Base-by-base conservation (phyloP, 2,329 filamentous ascomycete genomes). In the Neobulgaria alba region DNA sequence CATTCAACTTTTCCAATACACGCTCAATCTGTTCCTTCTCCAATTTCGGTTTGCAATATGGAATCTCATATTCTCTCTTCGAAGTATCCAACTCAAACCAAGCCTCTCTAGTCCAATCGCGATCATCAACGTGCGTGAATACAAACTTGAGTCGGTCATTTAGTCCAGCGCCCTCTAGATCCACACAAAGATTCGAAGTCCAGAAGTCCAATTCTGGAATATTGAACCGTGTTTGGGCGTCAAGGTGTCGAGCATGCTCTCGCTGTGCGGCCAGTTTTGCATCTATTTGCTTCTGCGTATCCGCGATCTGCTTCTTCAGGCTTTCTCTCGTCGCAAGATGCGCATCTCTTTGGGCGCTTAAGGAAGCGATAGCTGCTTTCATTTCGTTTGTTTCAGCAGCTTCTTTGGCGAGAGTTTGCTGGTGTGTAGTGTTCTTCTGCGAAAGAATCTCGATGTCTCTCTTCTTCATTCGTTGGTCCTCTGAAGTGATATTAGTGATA, bases 121-220 rank as follows among this genome's bases (percentile, higher is more conserved):
- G 77, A 66, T 94, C 87, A 58, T 93, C 79, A 33, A 96, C 70
- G 61, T 93, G 85, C 19, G 79, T 84, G 59, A 87, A 98, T 2
- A 92, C 75, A 61, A 98, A 95, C 63, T 90, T 90, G 53, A 98
- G 69, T 18, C 85, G 75, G 63, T 95, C 89, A 48, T 85, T 80
- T 57, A 77, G 75, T 1, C 86, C 89, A 0, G 85, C 85, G 2
- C 90, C 90, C 59, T 96, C 90, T 57, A 98, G 93, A 46, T 83
- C 72, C 59, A 96, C 63, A 43, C 90, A 89, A 45, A 98, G 68
- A 59, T 90, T 92, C 40, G 82, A 83, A 61, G 94, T 85, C 92
- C 92, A 98, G 60, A 96, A 96, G 52, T 89, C 85, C 33, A 98
- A 72, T 67, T 98, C 92, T 0, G 92, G 92, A 32, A 85, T 76